These are phyloP conservation scores for Rhizopus arrhizus DNA, from an alignment of 371 early-diverging fungal genomes.

Conservation along the genomic window DNA sequence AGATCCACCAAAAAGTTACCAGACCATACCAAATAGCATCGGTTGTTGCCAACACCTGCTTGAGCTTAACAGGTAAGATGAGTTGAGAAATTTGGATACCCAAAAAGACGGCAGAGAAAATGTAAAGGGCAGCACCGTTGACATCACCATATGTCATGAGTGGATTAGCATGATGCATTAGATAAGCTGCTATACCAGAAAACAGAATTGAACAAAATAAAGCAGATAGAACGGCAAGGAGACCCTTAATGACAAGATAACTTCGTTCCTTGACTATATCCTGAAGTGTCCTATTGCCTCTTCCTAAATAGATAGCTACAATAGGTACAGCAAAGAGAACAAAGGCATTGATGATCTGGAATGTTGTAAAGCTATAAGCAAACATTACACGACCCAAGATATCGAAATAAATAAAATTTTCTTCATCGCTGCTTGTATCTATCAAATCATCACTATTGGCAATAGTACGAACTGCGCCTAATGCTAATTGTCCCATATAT, in stretches of 20 bases:
- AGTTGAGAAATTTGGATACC: conserved; percentile 44
- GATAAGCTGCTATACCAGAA: conserved; percentile 14
- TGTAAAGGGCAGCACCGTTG: conserved; percentile 37
- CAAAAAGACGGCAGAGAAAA: conserved; percentile 38
- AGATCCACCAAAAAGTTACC: conserved; percentile 54
- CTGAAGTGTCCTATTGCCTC: neutral
- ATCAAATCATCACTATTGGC: conserved; percentile 45
- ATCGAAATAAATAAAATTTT: conserved; percentile 55
- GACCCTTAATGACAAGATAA: conserved; percentile 31
- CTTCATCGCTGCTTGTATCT: conserved; percentile 20
- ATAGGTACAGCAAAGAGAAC: conserved; percentile 41
- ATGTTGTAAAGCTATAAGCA: conserved; percentile 48
- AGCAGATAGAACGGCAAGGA: conserved; percentile 30
- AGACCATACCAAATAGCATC: conserved; percentile 40
- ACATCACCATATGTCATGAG: conserved; percentile 48
- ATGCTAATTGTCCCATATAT: conserved; percentile 65
- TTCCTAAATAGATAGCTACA: conserved; percentile 22
- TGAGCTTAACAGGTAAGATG: conserved; percentile 32
- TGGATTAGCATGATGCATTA: conserved; percentile 35
- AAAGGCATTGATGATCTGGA: conserved; percentile 41
- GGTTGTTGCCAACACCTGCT: conserved; percentile 13
- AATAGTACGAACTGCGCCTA: conserved; percentile 44
- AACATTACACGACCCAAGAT: conserved; percentile 55
- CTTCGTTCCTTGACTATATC: conserved; percentile 20
- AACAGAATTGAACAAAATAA: conserved; percentile 21